These are phyloP conservation scores for Pseudocercospora crystallina DNA, from an alignment of 2,329 filamentous ascomycete genomes.

Conservation along the genomic window DNA sequence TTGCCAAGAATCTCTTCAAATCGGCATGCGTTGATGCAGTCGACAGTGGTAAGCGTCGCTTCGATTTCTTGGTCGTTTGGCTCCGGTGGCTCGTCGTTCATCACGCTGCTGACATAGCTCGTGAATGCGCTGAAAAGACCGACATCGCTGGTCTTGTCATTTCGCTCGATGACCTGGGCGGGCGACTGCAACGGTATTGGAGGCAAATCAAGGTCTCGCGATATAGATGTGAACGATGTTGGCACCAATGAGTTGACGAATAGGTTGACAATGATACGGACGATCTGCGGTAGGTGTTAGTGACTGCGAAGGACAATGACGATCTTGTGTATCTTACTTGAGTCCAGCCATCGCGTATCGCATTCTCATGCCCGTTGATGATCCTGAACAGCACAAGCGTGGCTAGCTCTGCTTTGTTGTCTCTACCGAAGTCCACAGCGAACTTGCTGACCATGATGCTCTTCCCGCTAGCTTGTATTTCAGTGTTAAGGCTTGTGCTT, in stretches of 20 bases:
- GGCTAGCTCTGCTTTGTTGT: slow-evolving; percentile 90
- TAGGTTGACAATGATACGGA: slow-evolving; percentile 90
- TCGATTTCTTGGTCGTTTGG: slow-evolving; percentile 96
- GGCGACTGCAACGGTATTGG: slow-evolving; percentile 87
- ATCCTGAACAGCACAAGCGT: slow-evolving; percentile 95
- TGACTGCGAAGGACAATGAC: neutral
- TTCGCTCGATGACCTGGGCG: slow-evolving; percentile 88
- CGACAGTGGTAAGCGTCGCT: slow-evolving; percentile 89
- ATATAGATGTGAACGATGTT: slow-evolving; percentile 68
- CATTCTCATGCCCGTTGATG: slow-evolving; percentile 76
- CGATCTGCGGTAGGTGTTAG: slow-evolving; percentile 61
- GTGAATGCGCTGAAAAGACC: slow-evolving; percentile 93
- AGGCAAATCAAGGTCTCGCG: slow-evolving; percentile 68
- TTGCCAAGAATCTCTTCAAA: slow-evolving; percentile 81
- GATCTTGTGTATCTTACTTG: slow-evolving; percentile 55
- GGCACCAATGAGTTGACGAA: slow-evolving; percentile 94
- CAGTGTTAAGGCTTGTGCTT: slow-evolving; percentile 88
- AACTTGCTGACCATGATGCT: slow-evolving; percentile 98
- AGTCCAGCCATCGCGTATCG: slow-evolving; percentile 76
- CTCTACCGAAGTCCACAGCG: slow-evolving; percentile 89
- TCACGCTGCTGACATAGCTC: slow-evolving; percentile 97
- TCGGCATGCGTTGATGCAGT: slow-evolving; percentile 87
- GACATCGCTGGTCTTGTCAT: slow-evolving; percentile 71
- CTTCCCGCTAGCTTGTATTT: slow-evolving; percentile 81
- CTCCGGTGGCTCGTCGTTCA: slow-evolving; percentile 94